phyloP scores from a whole-genome alignment of 495 filamentous ascomycete genomes.

The Penicillium verhagenii region DNA sequence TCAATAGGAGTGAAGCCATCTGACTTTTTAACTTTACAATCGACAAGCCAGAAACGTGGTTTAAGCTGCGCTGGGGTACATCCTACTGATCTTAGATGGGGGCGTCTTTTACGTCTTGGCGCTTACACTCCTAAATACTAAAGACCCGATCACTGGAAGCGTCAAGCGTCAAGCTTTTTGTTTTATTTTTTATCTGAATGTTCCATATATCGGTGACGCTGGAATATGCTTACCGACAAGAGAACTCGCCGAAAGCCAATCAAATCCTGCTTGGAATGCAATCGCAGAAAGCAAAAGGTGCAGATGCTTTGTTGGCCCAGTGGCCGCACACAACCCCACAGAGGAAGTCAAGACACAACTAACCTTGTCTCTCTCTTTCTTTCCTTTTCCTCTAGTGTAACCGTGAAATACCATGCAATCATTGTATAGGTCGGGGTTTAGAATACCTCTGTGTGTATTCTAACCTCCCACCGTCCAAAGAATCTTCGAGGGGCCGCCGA shows the following conservation, averaged over 20 bases:
- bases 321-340: no score
- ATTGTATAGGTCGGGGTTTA: conserved; percentile 16
- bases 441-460: conserved; percentile 19
- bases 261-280: conserved; percentile 23
- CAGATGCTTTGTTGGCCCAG: neutral
- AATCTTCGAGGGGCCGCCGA: conserved; percentile 2
- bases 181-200: neutral
- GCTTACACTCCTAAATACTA: conserved; percentile 8
- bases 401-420: conserved; percentile 21
- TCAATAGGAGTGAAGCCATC: neutral
- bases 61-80: conserved; percentile 2
- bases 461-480: neutral
- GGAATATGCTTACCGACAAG: conserved; percentile 9
- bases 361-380: neutral
- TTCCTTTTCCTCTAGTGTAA: conserved; percentile 12
- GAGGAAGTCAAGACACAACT: neutral
- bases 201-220: neutral
- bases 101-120: neutral
- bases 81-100: neutral
- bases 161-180: neutral
- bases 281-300: conserved; percentile 24
- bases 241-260: conserved; percentile 17
- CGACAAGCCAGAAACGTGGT: neutral
- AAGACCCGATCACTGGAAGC: neutral
- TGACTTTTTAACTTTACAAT: neutral